Base-by-base conservation (phyloP, 345 rosid genomes). In the Lagerstroemia speciosa region DNA sequence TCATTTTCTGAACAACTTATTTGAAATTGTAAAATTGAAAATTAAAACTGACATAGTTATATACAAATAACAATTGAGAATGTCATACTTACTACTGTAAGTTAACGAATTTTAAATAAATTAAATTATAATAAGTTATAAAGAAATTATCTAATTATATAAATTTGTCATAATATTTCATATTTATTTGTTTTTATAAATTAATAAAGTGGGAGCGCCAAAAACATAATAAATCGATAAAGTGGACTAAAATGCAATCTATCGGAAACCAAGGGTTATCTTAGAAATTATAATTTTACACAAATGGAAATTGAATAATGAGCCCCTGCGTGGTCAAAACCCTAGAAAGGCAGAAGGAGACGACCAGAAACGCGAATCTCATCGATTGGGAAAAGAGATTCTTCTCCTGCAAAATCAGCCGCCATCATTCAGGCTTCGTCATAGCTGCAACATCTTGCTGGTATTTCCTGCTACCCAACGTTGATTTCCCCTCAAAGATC, bases 241-340 rank as follows among this genome's bases (percentile, higher is more conserved):
- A 36, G 8, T 36, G 48, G 48, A 43, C 24, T 19, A 20, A 20
- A 48, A 48, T 48, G 55, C 6, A 48, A 48, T 6, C 3, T 17
- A 17, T 4, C 2, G 55, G n/a, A 20, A 48, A 48, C 1, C 5
- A 48, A 48, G 24, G 60, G 60, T 53, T 53, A 53, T n/a, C 14
- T 9, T 53, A 3, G 29, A n/a, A n/a, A 53, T 53, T 53, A 53
- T n/a, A 0, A 12, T 53, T 24, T 22, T 24, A 14, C 29, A n/a
- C 30, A n/a, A 53, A 24, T n/a, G 60, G 60, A 53, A n/a, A 24
- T 24, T 53, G 60, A 9, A 53, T n/a, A 53, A 53, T 53, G 7
- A 53, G 29, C 29, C 10, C 12, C n/a, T 53, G 29, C n/a, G 12
- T n/a, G 66, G 41, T 62, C 66, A 62, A 62, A 64, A 64, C 66